Evolutionary conservation across 371 early-diverging fungal genomes (phyloP), one percentile per base, ranked within the genome.

Genomic region (Thermomucor indicae-seudaticae): DNA sequence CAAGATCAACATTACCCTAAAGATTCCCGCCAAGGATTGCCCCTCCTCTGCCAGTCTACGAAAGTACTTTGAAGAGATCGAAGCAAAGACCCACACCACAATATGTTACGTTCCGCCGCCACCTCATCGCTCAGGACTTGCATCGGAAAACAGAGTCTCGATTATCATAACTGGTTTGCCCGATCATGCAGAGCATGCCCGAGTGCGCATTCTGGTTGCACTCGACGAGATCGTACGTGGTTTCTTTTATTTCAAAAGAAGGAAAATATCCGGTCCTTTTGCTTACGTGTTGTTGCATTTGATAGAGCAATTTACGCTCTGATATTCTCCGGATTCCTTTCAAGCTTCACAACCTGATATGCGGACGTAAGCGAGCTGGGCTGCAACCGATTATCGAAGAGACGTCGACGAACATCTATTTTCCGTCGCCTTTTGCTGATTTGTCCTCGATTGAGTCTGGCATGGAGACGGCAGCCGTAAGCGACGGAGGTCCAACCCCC

Each of bases 381-480:
- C 55, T 91, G 35, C 80, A 85, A 43, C 62, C 79, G 3, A 75
- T 91, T 40, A 89, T 89, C 78, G 79, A 85, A 46, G 83, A 84
- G 48, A 83, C 83, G n/a, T 41, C 75, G n/a, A 88, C 86, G 29
- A 86, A 80, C 59, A 81, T 91, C 34, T 89, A 89, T 64, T 65
- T 90, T 40, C 83, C 90, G 16, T 81, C 83, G 0, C 81, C 84
- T 4, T 80, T 90, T 54, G 53, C 41, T 37, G 47, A 46, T 23
- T 24, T 54, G 29, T 46, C 47, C 5, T 31, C 47, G 12, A 42
- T 51, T 6, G 51, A 51, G 20, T n/a, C 30, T 3, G 47, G 39
- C 5, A 58, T 70, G 10, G 65, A 51, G 24, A 30, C 42, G 1
- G 43, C 42, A 22, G 47, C 43, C 6, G 41, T 54, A 5, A 54